Percentiles rank a stretch among this genome's conserved stretches.
phyloP scores from a whole-genome alignment of 2,329 filamentous ascomycete species.

The Claviceps maximensis region DNA sequence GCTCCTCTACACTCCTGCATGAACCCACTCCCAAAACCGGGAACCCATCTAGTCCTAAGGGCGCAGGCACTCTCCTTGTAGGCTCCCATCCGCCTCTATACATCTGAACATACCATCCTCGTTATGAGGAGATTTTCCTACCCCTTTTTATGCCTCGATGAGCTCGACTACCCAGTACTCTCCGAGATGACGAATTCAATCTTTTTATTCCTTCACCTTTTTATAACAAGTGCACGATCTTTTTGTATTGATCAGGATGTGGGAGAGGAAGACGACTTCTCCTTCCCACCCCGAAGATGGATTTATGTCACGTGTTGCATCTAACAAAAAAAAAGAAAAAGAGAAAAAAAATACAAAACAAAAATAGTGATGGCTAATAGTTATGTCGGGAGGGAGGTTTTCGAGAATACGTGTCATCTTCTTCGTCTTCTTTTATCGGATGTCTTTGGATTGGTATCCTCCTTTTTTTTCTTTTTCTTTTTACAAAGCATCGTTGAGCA shows the following conservation, averaged over 20 bases:
- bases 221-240: neutral
- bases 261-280: neutral
- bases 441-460: neutral
- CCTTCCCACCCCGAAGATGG: neutral
- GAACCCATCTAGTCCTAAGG: neutral
- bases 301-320: neutral
- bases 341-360: neutral
- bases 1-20: neutral
- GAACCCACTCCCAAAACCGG: neutral
- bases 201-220: too few relatives aligned
- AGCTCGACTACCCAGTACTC: too few relatives aligned
- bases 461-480: constrained; percentile 22
- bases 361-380: neutral
- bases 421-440: constrained; percentile 9
- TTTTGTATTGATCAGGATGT: neutral
- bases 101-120: neutral
- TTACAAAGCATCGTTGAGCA: constrained; percentile 93
- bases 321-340: neutral
- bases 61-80: neutral
- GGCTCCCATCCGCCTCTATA: neutral
- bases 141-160: too few relatives aligned
- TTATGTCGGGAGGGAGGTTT: neutral
- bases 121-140: neutral
- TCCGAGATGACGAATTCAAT: too few relatives aligned
- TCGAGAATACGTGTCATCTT: neutral